phyloP scores from a whole-genome alignment of 495 filamentous ascomycete genomes.

The Trichoderma orchidacearum region DNA sequence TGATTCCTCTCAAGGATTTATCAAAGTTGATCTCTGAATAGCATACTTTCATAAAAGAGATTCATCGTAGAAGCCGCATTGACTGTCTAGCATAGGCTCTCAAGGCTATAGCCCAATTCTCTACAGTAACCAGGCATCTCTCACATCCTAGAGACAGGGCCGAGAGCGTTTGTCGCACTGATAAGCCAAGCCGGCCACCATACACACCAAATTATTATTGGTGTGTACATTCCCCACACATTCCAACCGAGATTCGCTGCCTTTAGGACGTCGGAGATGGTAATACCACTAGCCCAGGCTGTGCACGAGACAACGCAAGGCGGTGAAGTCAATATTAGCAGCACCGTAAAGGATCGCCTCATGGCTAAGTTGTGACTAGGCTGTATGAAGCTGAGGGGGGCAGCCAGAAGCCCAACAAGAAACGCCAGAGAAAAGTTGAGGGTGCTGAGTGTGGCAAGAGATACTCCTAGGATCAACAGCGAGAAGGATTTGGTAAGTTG shows the following conservation, averaged over 20 bases:
- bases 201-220: constrained; percentile 87
- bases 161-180: not conserved
- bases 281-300: constrained; percentile 34
- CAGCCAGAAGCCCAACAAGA: constrained; percentile 63
- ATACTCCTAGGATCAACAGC: constrained; percentile 78
- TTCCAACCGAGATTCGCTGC: constrained; percentile 83
- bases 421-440: constrained; percentile 92
- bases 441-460: constrained; percentile 82
- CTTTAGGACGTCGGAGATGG: constrained; percentile 44
- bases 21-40: too few species aligned
- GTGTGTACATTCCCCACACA: constrained; percentile 81
- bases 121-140: not conserved
- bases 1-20: too few species aligned
- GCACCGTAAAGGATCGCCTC: constrained; percentile 9
- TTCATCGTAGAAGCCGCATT: not conserved
- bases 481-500: constrained; percentile 81
- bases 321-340: constrained; percentile 51
- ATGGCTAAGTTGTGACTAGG: constrained; percentile 26
- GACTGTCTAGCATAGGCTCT: not conserved
- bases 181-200: constrained; percentile 95
- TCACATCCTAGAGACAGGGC: not conserved
- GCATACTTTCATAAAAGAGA: not conserved
- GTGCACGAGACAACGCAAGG: constrained; percentile 43
- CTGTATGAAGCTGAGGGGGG: constrained; percentile 60
- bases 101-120: not conserved